Conservation (phyloP, 257 asterid species). For the Ocimum tenuiflorum region DNA sequence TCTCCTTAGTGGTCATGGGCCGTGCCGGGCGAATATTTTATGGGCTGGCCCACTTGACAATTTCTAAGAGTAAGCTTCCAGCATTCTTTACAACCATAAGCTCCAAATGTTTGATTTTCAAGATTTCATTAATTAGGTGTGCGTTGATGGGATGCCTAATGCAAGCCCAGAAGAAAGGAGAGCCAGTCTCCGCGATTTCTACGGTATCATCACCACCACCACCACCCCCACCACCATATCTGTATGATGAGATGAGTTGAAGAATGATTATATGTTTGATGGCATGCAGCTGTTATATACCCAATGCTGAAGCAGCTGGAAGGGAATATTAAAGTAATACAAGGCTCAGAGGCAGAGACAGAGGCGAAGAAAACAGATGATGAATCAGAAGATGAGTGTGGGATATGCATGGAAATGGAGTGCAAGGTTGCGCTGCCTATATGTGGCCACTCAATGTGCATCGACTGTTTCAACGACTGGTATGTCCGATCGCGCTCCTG, state of each 20-base stretch:
- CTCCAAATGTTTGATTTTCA: background rate
- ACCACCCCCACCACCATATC: background rate
- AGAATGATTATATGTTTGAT: too few species aligned
- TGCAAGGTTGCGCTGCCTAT: constrained; percentile 47
- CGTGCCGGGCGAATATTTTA: too few species aligned
- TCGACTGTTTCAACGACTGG: constrained; percentile 52
- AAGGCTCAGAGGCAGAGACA: background rate
- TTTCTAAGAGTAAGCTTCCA: constrained; percentile 31
- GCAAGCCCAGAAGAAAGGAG: constrained; percentile 44
- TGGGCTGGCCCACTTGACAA: too few species aligned
- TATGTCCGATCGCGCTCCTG: constrained; percentile 40
- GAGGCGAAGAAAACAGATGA: background rate
- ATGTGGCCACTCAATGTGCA: constrained; percentile 60
- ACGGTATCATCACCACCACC: constrained; percentile 17
- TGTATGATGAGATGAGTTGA: background rate
- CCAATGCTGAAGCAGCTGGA: constrained; percentile 61
- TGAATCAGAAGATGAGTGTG: constrained; percentile 43
- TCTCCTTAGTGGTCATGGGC: too few species aligned
- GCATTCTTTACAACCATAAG: too few species aligned
- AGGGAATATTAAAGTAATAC: constrained; percentile 34
- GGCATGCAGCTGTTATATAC: constrained; percentile 55
- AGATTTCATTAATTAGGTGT: constrained; percentile 26
- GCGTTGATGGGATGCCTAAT: constrained; percentile 47
- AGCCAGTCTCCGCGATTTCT: constrained; percentile 51
- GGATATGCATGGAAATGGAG: constrained; percentile 61